phyloP scores from a whole-genome alignment of 2,329 filamentous ascomycete species.

The Erysiphe pulchra region DNA sequence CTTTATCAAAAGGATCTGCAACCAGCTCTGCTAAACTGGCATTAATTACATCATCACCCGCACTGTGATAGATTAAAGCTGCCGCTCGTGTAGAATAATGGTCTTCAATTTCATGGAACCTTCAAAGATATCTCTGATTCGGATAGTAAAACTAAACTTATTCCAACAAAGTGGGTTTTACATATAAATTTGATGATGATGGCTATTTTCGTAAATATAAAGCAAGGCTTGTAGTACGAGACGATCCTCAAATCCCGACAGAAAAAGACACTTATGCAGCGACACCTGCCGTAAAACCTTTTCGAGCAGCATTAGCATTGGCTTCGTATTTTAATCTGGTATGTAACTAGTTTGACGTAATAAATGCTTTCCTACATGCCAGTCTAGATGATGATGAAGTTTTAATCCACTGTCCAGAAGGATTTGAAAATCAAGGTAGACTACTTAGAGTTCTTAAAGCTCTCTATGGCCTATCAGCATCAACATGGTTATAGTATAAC shows the following conservation, averaged over 20 bases:
- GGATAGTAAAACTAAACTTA: background rate
- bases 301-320: background rate
- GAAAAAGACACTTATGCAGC: constrained; percentile 1
- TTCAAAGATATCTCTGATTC: background rate
- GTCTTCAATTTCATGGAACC: background rate
- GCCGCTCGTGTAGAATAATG: background rate
- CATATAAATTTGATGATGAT: constrained; percentile 10
- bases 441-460: background rate
- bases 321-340: background rate
- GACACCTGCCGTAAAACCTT: background rate
- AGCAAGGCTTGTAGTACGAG: no score
- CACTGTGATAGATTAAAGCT: background rate
- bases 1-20: background rate
- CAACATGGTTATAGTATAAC: no score
- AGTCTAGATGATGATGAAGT: background rate
- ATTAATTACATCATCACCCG: background rate
- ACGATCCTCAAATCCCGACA: no score
- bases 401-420: background rate
- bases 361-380: background rate
- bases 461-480: background rate
- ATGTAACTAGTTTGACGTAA: background rate
- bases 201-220: constrained; percentile 3
- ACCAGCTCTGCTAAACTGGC: background rate
- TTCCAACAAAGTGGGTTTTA: constrained; percentile 6
- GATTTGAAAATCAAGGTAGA: background rate